Evolutionary conservation across 371 early-diverging fungal species (phyloP).

Genomic region (Apophysomyces ossiformis): DNA sequence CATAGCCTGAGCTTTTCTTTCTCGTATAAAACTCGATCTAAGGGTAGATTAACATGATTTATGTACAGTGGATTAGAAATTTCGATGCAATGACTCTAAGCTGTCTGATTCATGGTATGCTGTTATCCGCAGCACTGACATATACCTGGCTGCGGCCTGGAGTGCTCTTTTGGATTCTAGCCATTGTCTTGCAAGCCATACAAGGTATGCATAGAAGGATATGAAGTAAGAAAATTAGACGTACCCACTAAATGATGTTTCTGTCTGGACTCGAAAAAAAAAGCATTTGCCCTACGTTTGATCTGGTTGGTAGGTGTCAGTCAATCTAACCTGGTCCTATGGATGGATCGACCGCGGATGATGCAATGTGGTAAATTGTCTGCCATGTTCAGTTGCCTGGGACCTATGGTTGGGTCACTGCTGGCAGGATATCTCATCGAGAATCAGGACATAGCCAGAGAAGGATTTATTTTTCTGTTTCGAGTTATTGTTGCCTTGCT

Average conservation of each 20-base stretch:
- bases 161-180: too few species aligned
- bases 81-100: constrained; percentile 31
- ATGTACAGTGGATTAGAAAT: constrained; percentile 33
- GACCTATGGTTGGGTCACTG: constrained; percentile 37
- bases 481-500: constrained; percentile 31
- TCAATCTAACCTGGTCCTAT: constrained; percentile 30
- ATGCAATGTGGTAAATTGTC: constrained; percentile 36
- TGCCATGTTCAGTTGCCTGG: constrained; percentile 37
- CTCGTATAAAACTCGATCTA: neutral
- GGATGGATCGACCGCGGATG: constrained; percentile 37
- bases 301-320: constrained; percentile 38
- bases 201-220: constrained; percentile 15
- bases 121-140: constrained; percentile 33
- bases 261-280: neutral
- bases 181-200: constrained; percentile 17
- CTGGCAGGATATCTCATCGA: constrained; percentile 30
- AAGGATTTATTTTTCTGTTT: constrained; percentile 31
- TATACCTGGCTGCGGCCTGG: constrained; percentile 35
- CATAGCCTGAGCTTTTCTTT: too few species aligned
- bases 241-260: too few species aligned
- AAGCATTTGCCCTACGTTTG: constrained; percentile 29
- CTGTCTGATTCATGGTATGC: constrained; percentile 28
- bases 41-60: neutral
- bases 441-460: constrained; percentile 14
- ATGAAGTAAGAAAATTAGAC: too few species aligned